Evolutionary conservation across 257 asterid species (phyloP), one percentile per base, ranked within the genome.

Genomic region (Fraxinus cuspidata): DNA sequence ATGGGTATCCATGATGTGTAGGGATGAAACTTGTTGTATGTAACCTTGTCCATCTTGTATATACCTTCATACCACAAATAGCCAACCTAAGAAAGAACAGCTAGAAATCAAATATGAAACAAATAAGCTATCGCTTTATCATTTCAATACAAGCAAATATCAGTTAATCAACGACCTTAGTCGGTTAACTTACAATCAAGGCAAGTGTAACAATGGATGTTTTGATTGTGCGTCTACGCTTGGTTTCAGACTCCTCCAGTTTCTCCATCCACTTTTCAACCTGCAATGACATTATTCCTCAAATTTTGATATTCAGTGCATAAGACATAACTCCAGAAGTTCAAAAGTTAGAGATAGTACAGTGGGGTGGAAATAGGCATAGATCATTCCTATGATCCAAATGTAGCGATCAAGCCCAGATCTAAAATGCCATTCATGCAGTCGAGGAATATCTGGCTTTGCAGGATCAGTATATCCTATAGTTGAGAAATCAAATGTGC

Each of bases 1-100:
- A 93, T 93, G 63, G 99, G 99, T 77, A 95, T 93, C 98, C 98
- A 95, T 73, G 99, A 95, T 18, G 99, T 95, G 90, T 95, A 95
- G 1, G 99, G 98, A 79, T 95, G 99, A 74, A 88, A 92, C 89
- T 92, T 95, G 89, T 95, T 95, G 85, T 95, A 95, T 65, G 90
- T 73, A 78, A 85, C 81, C 82, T 91, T 95, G 87, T 91, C 98
- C 88, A 95, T 92, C 90, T 87, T 95, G 93, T 93, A 93, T 58
- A 95, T 85, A 81, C 76, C 89, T 85, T 93, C 98, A 38, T 79
- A 93, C 99, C 98, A 95, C 81, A 91, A 84, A 76, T 87, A 91
- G 68, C 92, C 92, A 80, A 80, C 88, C 92, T 88, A 77, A 69
- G 47, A 81, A 37, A 68, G 83, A 80, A 42, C 12, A 42, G 16